Base-by-base conservation (phyloP, 495 filamentous ascomycete species). In the Jackrogersella multiformis region DNA sequence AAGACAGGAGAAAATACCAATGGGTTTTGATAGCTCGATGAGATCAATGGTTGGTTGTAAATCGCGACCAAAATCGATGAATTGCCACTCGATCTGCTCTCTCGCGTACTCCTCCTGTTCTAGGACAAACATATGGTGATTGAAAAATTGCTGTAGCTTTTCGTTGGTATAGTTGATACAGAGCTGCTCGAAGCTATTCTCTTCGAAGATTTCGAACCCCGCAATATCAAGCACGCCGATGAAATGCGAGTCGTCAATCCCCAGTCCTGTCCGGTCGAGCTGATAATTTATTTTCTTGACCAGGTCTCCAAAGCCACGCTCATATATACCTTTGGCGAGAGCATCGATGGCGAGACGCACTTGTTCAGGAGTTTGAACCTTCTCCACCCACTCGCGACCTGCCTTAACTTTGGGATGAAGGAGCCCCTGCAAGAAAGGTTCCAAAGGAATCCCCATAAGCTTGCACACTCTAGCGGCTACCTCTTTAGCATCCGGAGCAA, bases 81-180 rank as follows among this genome's bases (percentile, higher is more conserved):
- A 99, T 73, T 97, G 92, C 96, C 96, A 99, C 78, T 99, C 94
- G 69, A 99, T 99, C 75, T 97, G 92, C 74, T 99, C 96, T 49
- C 94, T 80, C 13, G 96, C 94, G 77, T 99, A 99, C 76, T 99
- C 96, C 74, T 99, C 96, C 73, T 99, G 96, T 73, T 99, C 96
- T 18, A 99, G 79, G 18, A 99, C 96, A 75, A 99, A 99, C 96
- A 99, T 99, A 80, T 99, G 96, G 69, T 99, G 96, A 63, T 99
- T 99, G 85, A 99, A 99, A 76, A 98, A 99, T 68, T 99, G 96
- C 74, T 99, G 96, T 5, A 99, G 87, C 76, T 97, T 99, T 75
- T 99, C 96, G 76, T 99, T 99, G 59, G 96, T 98, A 79, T 98
- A 99, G 74, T 99, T 99, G 81, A 99, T 99, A 80, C 96, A 98